Evolutionary conservation across 2,329 filamentous ascomycete species (phyloP), one percentile per base, ranked within the genome.

Genomic region (Fusarium sp.): DNA sequence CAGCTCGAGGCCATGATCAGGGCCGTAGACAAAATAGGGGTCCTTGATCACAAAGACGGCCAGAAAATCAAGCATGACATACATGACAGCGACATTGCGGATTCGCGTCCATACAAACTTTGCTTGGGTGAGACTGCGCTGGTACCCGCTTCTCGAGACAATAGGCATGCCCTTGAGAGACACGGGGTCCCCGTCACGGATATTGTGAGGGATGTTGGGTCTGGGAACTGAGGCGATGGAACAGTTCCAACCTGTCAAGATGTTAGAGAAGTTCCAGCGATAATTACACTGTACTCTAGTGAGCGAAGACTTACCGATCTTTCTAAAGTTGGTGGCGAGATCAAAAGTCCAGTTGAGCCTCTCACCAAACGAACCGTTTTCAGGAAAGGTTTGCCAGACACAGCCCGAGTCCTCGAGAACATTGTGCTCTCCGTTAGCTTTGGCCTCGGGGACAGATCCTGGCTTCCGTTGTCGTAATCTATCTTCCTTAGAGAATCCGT

Each of bases 31-130:
- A 82, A 95, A 97, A 84, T 96, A 97, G 0, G 93, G 91, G 77
- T 98, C 96, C 62, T 89, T 88, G 75, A 92, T 91, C 84, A 94
- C 91, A 70, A 90, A 71, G 2, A 91, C 87, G 77, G 93, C 93
- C 62, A 94, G 81, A 8, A 90, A 67, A 81, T 98, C 96, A 10
- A 98, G 84, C 9, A 89, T 70, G 14, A 96, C 72, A 79, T 94
- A 96, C 72, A 86, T 85, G 40, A 87, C 65, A 3, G 89, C 64
- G n/a, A 92, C 83, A 7, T 79, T 84, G 10, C 81, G 66, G 13
- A 91, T 68, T 29, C 86, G 85, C 18, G 78, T 75, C 64, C 82
- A 80, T 45, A 91, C 66, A 50, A 92, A 87, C 4, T 83, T 78
- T 24, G 74, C 75, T 38, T 84, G 82, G 6, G 85, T 87, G 6